Conservation (phyloP, 148 eudicot genomes). For the Heliosperma pusillum region DNA sequence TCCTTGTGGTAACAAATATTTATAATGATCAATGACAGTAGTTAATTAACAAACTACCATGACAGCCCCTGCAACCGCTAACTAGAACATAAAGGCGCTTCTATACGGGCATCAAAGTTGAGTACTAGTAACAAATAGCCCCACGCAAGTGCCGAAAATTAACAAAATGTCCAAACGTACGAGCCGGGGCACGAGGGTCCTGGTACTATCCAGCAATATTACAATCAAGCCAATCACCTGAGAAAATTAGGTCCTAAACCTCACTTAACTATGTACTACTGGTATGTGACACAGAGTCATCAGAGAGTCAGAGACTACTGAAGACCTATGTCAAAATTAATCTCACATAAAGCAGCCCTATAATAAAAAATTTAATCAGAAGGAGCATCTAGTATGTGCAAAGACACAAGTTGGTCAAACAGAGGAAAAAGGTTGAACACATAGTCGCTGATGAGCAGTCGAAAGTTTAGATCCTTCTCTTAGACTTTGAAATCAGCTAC, state of each 20-base stretch:
- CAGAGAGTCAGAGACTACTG: constrained; percentile 8
- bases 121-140: not conserved
- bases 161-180: too few species aligned
- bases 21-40: too few species aligned
- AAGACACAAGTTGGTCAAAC: not conserved
- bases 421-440: not conserved
- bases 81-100: not conserved
- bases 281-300: constrained; percentile 5
- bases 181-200: too few species aligned
- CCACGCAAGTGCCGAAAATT: too few species aligned
- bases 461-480: not conserved
- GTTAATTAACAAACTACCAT: too few species aligned
- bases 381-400: not conserved
- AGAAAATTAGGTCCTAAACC: constrained; percentile 11
- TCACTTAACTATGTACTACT: constrained; percentile 25
- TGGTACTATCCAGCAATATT: constrained; percentile 8
- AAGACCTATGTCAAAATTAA: constrained; percentile 9
- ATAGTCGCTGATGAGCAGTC: not conserved
- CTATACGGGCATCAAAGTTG: not conserved
- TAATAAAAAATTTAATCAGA: not conserved
- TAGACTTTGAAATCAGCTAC: constrained; percentile 10
- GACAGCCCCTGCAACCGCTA: too few species aligned
- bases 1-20: too few species aligned
- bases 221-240: constrained; percentile 13
- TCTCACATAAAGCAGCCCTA: not conserved